Base-by-base conservation (phyloP, 2,329 filamentous ascomycete species). In the Hypoxylon rubiginosum region DNA sequence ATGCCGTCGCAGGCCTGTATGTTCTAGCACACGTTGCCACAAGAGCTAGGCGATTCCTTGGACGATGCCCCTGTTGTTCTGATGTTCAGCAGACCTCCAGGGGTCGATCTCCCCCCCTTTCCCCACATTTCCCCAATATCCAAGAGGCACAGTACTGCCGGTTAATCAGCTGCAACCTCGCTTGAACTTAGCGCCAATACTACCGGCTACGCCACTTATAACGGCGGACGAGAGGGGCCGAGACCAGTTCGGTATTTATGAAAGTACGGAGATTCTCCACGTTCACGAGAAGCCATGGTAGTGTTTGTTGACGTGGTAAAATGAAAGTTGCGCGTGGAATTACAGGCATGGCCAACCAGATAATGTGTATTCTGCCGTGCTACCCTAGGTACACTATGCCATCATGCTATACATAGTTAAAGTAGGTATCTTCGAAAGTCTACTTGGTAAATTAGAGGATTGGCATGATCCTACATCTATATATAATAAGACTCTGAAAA, bases 121-220 rank as follows among this genome's bases (percentile, higher is more conserved):
- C 64, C 58, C 67, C 62, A 61, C 61, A 67, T n/a, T n/a, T 39
- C 36, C 41, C 55, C 43, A 51, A 65, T 56, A 63, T 39, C 36
- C 55, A 62, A 62, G 53, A 50, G 57, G 58, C 54, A 46, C 50
- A 58, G 62, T 57, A 69, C 63, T 58, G 54, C 67, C 67, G 67
- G 62, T 8, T 62, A 58, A 51, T 58, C 36, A 49, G 36, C 36
- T 62, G 64, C 30, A 67, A 69, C 64, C 51, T 60, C 55, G 56
- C 11, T 51, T 66, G 66, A 58, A 19, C 39, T 58, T 45, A n/a
- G 49, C 39, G 19, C 28, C 34, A 52, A 51, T 43, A 1, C 36
- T 49, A 24, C 48, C 28, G 21, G 15, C 30, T 5, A 19, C 5
- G 11, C 11, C 11, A 39, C 15, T 11, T 52, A 53, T 45, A 53